These are phyloP conservation scores for Skeletonema marinoi DNA, from an alignment of 108 stramenopile species.

Conservation along the genomic window DNA sequence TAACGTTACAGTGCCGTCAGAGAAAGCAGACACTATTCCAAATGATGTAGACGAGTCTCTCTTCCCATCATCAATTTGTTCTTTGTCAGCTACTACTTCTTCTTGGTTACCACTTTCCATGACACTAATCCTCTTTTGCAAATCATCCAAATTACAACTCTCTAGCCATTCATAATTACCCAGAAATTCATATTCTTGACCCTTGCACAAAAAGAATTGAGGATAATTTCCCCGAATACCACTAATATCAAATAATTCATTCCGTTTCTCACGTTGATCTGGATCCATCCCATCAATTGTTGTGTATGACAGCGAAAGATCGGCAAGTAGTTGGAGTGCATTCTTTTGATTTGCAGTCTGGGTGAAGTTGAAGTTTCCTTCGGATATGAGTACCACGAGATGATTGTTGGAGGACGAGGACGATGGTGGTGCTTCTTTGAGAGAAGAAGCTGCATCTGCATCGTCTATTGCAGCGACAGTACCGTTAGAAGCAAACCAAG, in stretches of 20 bases:
- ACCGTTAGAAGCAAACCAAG: background rate
- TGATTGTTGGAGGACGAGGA: background rate
- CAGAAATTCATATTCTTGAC: background rate
- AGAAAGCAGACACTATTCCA: slow-evolving; percentile 64
- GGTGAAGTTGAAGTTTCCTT: background rate
- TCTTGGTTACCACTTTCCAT: background rate
- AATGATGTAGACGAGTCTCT: background rate
- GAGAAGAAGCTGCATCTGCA: background rate
- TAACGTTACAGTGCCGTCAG: slow-evolving; percentile 76
- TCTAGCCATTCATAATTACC: background rate
- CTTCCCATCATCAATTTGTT: background rate
- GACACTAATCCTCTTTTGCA: background rate
- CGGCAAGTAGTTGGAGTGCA: background rate
- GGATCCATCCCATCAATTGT: background rate
- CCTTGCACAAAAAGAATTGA: background rate
- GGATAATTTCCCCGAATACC: background rate
- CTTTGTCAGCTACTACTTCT: background rate
- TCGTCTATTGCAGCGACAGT: slow-evolving; percentile 2
- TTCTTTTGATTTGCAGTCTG: background rate
- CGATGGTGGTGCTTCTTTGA: background rate
- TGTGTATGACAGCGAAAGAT: background rate
- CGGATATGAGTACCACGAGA: slow-evolving; percentile 2
- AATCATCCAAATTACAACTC: background rate
- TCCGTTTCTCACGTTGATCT: background rate
- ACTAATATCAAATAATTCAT: background rate